Percentiles rank a stretch among this genome's conserved stretches.
Evolutionary conservation across 108 stramenopile species (phyloP).

Genomic region (Pelagomonas calceolata): DNA sequence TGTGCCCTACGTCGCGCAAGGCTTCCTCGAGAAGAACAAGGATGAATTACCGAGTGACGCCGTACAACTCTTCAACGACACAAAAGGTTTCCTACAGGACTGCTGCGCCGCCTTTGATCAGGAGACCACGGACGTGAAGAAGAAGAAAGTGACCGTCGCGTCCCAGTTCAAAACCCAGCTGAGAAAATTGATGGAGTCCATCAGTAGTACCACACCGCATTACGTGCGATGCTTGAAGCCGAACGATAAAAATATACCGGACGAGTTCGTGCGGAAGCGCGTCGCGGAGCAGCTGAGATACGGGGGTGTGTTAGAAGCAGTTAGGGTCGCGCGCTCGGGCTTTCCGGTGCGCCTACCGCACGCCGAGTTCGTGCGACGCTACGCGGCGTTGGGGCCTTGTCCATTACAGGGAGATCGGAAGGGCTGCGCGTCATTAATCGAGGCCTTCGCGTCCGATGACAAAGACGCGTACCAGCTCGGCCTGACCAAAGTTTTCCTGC

Average conservation of each 20-base stretch:
- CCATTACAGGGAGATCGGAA: not conserved
- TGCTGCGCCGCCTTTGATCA: not conserved
- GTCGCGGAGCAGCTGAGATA: constrained; percentile 39
- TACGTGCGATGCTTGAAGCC: constrained; percentile 39
- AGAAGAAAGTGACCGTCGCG: constrained; percentile 24
- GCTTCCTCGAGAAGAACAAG: constrained; percentile 38
- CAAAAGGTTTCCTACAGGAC: not conserved
- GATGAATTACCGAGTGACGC: constrained; percentile 13
- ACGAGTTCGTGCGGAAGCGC: constrained; percentile 5
- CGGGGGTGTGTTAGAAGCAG: constrained; percentile 50
- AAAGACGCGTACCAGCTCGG: constrained; percentile 51
- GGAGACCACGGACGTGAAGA: constrained; percentile 6
- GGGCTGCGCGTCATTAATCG: not conserved
- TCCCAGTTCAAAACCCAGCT: constrained; percentile 25
- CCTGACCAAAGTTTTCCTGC: constrained; percentile 73
- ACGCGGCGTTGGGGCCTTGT: not conserved
- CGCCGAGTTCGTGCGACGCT: constrained; percentile 28
- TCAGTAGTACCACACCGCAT: constrained; percentile 20
- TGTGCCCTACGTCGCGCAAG: constrained; percentile 12
- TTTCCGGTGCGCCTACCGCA: constrained; percentile 48
- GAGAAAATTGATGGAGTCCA: not conserved
- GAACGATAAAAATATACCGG: constrained; percentile 15
- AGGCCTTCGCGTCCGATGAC: not conserved
- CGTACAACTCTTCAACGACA: constrained; percentile 7
- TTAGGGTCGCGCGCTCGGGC: constrained; percentile 45